Percentiles rank a stretch among this genome's conserved stretches.
Conservation (phyloP, 2,329 filamentous ascomycete species). For the Trichoderma sp. region DNA sequence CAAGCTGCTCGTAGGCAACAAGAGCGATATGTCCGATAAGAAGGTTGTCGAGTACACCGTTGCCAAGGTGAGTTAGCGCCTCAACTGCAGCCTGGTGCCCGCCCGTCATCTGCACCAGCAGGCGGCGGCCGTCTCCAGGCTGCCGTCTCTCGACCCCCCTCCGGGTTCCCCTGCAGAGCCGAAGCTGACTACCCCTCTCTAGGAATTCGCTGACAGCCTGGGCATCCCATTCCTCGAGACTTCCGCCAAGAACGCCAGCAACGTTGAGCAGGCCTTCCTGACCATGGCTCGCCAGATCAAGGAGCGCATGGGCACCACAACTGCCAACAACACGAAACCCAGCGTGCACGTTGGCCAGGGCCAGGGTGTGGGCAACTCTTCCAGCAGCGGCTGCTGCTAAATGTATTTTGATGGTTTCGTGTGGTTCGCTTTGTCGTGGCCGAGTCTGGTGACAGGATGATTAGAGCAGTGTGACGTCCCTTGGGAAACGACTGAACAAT, state of each 20-base stretch:
- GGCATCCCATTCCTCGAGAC: slow-evolving; percentile 99
- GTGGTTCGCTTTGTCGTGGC: slow-evolving; percentile 20
- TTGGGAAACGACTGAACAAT: slow-evolving; percentile 32
- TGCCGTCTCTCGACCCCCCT: neutral
- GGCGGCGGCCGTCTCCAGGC: neutral
- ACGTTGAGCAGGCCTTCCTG: slow-evolving; percentile 99
- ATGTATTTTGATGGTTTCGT: slow-evolving; percentile 25
- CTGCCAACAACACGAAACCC: slow-evolving; percentile 95
- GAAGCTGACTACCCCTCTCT: slow-evolving; percentile 26
- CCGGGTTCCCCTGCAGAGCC: neutral
- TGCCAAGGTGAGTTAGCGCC: slow-evolving; percentile 71
- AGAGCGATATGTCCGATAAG: slow-evolving; percentile 99
- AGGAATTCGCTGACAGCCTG: slow-evolving; percentile 99
- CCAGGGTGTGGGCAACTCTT: slow-evolving; percentile 85
- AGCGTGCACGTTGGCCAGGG: slow-evolving; percentile 94
- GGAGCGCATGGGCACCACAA: slow-evolving; percentile 97
- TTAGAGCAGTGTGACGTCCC: slow-evolving; percentile 25
- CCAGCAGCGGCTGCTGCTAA: slow-evolving; percentile 89
- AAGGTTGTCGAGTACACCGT: slow-evolving; percentile 99
- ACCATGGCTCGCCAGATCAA: slow-evolving; percentile 99
- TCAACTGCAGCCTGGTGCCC: neutral
- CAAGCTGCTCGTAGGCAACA: slow-evolving; percentile 99
- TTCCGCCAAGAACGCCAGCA: slow-evolving; percentile 98
- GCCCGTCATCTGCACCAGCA: neutral
- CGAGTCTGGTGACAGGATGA: slow-evolving; percentile 18